phyloP scores from a whole-genome alignment of 169 alveolate species.

The Plasmodium berghei region DNA sequence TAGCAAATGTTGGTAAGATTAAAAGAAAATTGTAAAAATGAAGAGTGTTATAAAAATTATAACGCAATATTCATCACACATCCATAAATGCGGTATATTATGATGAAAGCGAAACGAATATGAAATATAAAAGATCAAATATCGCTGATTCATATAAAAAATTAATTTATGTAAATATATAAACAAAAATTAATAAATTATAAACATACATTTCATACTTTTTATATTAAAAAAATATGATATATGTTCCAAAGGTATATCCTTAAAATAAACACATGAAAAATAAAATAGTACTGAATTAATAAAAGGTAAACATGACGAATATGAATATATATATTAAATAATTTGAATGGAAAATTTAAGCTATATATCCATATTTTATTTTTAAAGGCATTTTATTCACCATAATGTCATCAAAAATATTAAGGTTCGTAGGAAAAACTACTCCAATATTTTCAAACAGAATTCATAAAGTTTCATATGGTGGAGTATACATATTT shows the following conservation, averaged over 20 bases:
- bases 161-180: not conserved
- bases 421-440: too few species aligned
- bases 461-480: too few species aligned
- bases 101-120: not conserved
- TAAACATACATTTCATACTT: not conserved
- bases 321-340: conserved; percentile 1
- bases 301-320: not conserved
- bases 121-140: not conserved
- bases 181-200: not conserved
- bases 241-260: not conserved
- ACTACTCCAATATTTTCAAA: too few species aligned
- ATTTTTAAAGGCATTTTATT: too few species aligned
- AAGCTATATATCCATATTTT: too few species aligned
- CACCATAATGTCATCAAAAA: too few species aligned
- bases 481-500: too few species aligned
- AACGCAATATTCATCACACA: not conserved
- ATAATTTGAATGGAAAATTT: not conserved
- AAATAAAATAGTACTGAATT: not conserved
- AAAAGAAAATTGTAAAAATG: conserved; percentile 7
- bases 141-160: not conserved
- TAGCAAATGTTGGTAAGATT: conserved; percentile 37
- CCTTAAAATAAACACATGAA: not conserved
- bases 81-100: not conserved
- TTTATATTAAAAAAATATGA: not conserved
- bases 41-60: conserved; percentile 5